Evolutionary conservation across 805 yeast genomes (phyloP), one percentile per base, ranked within the genome.

Genomic region (Spathaspora girioi): DNA sequence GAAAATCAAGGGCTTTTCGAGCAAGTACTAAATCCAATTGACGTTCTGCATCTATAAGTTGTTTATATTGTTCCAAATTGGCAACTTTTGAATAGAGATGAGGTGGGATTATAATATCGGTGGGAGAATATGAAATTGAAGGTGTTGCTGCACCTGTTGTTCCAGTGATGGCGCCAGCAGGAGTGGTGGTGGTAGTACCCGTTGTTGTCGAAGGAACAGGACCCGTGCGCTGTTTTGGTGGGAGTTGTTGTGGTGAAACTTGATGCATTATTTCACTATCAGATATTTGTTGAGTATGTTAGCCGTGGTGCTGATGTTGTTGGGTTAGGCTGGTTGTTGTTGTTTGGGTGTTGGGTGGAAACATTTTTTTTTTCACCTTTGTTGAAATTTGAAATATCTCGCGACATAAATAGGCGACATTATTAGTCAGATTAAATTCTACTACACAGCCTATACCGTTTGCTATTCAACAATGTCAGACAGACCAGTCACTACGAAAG

Each of bases 1-100:
- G 96, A 51, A 91, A 76, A 61, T 93, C 98, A 50, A 89, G 79
- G 55, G 89, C 80, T 66, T 93, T 93, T 53, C 96, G 82, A 44
- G 92, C 83, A 38, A 89, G 82, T 56, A 88, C 78, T 51, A 93
- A 80, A 66, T 94, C 98, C 45, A 93, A 69, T 55, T 83, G 79
- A 54, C 83, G 80, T 66, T 94, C 99, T n/a, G 92, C 89, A 8
- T 87, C 90, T 56, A 80, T 79, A 45, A 93, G 74, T 49, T 83
- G 78, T 60, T 86, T 81, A 67, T 88, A 89, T 51, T 83, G 72
- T 17, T 78, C 82, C n/a, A 89, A 83, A 60, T 89, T 89, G 6
- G 93, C 90, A 7, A 88, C 64, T 50, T 69, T 67, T 42, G 65
- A 66, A 57, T 72, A 71, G 43, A 75, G 62, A 18, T 55, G 57